phyloP scores from a whole-genome alignment of 176 grass and related monocot species.

The Pontederia crassipes region DNA sequence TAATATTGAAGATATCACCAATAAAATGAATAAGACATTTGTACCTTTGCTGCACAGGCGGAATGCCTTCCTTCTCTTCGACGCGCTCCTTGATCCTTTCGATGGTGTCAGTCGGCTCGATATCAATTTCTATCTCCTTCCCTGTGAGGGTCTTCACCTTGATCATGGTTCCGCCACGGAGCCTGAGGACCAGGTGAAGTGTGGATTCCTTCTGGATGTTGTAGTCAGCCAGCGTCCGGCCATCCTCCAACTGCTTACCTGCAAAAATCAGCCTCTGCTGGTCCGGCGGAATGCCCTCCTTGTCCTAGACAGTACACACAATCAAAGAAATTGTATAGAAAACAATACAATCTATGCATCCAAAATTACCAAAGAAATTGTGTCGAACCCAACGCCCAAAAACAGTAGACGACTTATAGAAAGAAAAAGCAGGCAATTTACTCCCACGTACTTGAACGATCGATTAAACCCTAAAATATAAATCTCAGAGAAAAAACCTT shows the following conservation, averaged over 20 bases:
- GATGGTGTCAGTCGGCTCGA: slow-evolving; percentile 8
- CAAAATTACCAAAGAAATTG: no score
- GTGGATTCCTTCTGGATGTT: slow-evolving; percentile 13
- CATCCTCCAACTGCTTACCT: slow-evolving; percentile 8
- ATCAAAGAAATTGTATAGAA: neutral
- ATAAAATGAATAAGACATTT: neutral
- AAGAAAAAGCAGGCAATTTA: no score
- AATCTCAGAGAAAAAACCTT: no score
- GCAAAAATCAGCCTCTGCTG: slow-evolving; percentile 13
- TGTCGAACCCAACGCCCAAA: no score
- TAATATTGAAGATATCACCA: neutral
- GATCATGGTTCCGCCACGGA: slow-evolving; percentile 5
- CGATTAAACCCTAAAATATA: no score
- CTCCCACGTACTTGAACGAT: no score
- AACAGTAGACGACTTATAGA: no score
- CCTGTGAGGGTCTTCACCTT: slow-evolving; percentile 13
- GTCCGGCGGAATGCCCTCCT: slow-evolving; percentile 7
- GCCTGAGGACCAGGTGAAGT: slow-evolving; percentile 11
- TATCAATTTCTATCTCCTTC: slow-evolving; percentile 13
- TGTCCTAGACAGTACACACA: neutral
- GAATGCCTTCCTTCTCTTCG: slow-evolving; percentile 13
- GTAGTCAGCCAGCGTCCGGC: slow-evolving; percentile 6
- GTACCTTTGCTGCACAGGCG: slow-evolving; percentile 7
- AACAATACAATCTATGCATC: no score
- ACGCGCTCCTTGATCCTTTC: slow-evolving; percentile 14